phyloP scores from a whole-genome alignment of 441 rosid species.

The Gossypium schwendimanii region DNA sequence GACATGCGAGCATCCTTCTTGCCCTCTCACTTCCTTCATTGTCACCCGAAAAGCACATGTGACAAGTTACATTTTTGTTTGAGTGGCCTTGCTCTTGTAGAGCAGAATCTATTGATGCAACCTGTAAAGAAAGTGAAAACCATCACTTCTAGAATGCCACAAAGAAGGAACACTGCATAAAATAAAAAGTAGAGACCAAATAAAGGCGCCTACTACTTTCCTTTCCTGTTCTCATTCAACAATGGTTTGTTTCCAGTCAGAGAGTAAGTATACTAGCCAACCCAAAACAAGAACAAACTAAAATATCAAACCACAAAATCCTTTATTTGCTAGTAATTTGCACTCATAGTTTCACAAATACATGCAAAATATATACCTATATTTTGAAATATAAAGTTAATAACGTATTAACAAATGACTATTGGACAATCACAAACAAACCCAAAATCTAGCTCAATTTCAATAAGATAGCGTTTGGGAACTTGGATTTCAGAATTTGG shows the following conservation, averaged over 20 bases:
- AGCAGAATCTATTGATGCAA: slow-evolving; percentile 33
- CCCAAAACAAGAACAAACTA: background rate
- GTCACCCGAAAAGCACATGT: slow-evolving; percentile 59
- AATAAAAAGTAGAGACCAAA: background rate
- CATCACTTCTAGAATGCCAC: background rate
- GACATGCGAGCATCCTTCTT: slow-evolving; percentile 84
- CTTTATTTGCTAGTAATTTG: slow-evolving; percentile 28
- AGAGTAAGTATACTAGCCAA: background rate
- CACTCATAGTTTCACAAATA: background rate
- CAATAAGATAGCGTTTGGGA: background rate
- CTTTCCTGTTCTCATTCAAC: background rate
- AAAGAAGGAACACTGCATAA: background rate
- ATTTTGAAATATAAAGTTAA: background rate
- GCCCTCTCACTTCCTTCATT: slow-evolving; percentile 75
- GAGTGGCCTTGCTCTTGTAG: slow-evolving; percentile 61
- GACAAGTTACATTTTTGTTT: slow-evolving; percentile 60
- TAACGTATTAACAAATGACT: background rate
- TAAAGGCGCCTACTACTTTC: background rate
- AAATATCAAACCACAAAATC: slow-evolving; percentile 9
- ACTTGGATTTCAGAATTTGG: too few relatives aligned
- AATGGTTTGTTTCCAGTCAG: background rate
- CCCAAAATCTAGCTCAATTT: slow-evolving; percentile 8
- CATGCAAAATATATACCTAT: background rate
- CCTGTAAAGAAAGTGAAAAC: slow-evolving; percentile 26
- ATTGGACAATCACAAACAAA: background rate